A percentile compares a stretch with the other conserved stretches of the same genome.
These are phyloP conservation scores for Tieghemostelium lacteum DNA, from an alignment of 78 protist species.

Conservation along the genomic window DNA sequence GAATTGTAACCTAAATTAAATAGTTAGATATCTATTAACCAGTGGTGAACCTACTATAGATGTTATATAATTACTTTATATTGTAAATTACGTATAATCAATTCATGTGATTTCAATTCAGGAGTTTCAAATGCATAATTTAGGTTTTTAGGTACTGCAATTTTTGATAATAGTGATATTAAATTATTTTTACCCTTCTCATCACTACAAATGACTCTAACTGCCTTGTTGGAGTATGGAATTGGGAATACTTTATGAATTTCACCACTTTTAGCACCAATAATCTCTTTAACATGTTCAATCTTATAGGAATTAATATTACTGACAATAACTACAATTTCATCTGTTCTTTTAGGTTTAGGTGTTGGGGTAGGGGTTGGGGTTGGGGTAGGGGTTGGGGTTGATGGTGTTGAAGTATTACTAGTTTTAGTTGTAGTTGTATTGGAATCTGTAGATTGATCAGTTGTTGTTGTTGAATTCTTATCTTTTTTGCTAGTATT, in stretches of 20 bases:
- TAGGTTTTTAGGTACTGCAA: background rate
- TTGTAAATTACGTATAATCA: constrained; percentile 49
- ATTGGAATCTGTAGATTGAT: background rate
- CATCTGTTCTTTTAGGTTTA: background rate
- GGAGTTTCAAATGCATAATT: constrained; percentile 14
- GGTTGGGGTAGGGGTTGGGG: background rate
- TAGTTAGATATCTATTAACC: background rate
- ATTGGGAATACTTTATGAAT: constrained; percentile 17
- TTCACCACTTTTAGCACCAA: background rate
- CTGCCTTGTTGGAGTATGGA: constrained; percentile 45
- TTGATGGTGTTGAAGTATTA: background rate
- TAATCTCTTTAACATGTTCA: background rate
- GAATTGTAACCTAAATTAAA: constrained; percentile 11
- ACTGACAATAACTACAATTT: constrained; percentile 16
- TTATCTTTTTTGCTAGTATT: background rate
- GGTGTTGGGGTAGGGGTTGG: background rate
- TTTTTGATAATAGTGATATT: background rate
- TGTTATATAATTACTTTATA: constrained; percentile 18
- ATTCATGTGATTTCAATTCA: constrained; percentile 5
- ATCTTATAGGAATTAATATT: constrained; percentile 10
- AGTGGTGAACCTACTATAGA: background rate
- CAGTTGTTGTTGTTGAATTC: background rate
- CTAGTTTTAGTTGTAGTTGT: background rate
- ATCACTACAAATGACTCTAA: constrained; percentile 28
- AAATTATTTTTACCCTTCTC: constrained; percentile 12